Percentiles rank a stretch among this genome's conserved stretches.
These are phyloP conservation scores for Nicotiana sylvestris DNA, from an alignment of 257 asterid species.

Conservation along the genomic window DNA sequence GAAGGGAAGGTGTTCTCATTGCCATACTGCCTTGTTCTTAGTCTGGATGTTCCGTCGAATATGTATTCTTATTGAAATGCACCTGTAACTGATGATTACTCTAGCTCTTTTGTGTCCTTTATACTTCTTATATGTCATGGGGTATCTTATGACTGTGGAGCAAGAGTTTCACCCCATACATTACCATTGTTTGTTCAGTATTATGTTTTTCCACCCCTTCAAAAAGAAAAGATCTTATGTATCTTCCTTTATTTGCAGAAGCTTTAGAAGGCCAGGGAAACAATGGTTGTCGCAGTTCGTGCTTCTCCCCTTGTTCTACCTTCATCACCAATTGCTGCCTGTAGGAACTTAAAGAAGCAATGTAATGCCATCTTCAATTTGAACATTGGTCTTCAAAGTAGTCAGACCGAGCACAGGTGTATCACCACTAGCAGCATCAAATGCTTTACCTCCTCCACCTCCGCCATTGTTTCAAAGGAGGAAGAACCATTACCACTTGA, in stretches of 20 bases:
- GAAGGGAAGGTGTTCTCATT: background rate
- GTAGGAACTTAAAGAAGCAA: background rate
- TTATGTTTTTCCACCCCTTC: background rate
- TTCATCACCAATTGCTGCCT: constrained; percentile 9
- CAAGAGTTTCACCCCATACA: background rate
- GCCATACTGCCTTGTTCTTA: background rate
- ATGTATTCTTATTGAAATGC: background rate
- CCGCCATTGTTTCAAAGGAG: constrained; percentile 6
- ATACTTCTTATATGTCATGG: background rate
- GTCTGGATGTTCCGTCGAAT: background rate
- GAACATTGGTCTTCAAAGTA: background rate
- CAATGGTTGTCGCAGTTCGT: background rate
- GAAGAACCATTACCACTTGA: constrained; percentile 45
- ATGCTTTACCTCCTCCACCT: constrained; percentile 8
- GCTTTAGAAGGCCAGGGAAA: background rate
- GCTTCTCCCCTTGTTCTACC: constrained; percentile 8
- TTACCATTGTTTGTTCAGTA: background rate
- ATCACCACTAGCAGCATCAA: background rate
- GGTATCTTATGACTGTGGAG: background rate
- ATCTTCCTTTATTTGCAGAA: background rate
- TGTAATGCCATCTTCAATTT: background rate
- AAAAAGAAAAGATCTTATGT: background rate
- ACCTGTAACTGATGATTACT: background rate
- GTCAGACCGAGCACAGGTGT: background rate
- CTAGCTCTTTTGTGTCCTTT: background rate